Conservation (phyloP, 1,139 yeast genomes). For the Saccharomycopsis hybrid region DNA sequence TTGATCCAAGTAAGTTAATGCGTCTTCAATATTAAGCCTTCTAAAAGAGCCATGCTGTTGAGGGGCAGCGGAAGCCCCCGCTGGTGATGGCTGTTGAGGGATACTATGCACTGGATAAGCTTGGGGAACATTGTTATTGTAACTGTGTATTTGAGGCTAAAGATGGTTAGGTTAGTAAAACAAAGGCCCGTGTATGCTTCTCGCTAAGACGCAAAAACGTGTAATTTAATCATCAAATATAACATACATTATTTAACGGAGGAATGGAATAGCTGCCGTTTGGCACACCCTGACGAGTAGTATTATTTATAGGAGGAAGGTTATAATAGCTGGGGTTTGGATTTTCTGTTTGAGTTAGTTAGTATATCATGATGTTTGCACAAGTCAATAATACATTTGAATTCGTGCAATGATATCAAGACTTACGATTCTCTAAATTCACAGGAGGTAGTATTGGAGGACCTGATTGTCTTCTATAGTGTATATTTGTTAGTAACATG, state of each 20-base stretch:
- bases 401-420: background rate
- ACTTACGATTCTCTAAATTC: conserved; percentile 17
- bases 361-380: background rate
- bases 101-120: no score
- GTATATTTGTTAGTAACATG: no score
- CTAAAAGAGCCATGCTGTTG: conserved; percentile 30
- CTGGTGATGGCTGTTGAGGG: no score
- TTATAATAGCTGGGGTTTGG: conserved; percentile 6
- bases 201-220: no score
- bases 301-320: conserved; percentile 14
- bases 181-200: no score
- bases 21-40: conserved; percentile 93
- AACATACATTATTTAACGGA: conserved; percentile 4
- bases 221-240: no score
- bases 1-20: conserved; percentile 88
- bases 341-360: background rate
- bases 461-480: no score
- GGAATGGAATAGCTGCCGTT: conserved; percentile 5
- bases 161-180: conserved; percentile 2
- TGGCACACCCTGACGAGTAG: background rate
- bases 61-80: no score
- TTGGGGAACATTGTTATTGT: no score
- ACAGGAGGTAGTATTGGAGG: conserved; percentile 19
- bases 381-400: background rate
- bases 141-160: no score